Percentiles rank a stretch among this genome's conserved stretches.
These are phyloP conservation scores for Colletotrichum eremochloae DNA, from an alignment of 2,329 filamentous ascomycete genomes.

Conservation along the genomic window DNA sequence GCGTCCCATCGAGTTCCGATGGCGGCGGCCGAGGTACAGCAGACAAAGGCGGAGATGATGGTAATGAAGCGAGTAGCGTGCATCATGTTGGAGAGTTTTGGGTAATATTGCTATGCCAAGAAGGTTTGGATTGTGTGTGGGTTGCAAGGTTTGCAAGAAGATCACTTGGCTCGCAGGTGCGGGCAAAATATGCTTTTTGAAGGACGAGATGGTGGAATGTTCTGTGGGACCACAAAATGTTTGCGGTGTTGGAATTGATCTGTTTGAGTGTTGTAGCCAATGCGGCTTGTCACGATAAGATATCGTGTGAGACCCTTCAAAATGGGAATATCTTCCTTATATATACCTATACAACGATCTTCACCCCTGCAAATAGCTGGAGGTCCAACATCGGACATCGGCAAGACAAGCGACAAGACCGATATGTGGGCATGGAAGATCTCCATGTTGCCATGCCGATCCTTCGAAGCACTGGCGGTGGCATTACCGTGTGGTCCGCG, in stretches of 20 bases:
- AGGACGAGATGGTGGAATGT: slow-evolving; percentile 10
- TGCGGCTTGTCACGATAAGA: neutral
- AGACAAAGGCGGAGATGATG: neutral
- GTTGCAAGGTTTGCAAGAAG: neutral
- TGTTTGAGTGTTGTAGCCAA: neutral
- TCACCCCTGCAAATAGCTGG: neutral
- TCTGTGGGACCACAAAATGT: neutral
- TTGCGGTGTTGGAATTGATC: neutral
- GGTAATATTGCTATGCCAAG: neutral
- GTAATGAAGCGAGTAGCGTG: slow-evolving; percentile 6
- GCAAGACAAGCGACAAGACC: slow-evolving; percentile 7
- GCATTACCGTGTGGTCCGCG: neutral
- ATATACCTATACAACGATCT: neutral
- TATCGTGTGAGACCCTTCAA: neutral
- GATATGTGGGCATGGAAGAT: slow-evolving; percentile 8
- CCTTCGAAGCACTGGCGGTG: slow-evolving; percentile 5
- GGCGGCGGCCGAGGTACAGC: slow-evolving; percentile 26
- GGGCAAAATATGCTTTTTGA: slow-evolving; percentile 7
- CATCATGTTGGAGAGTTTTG: slow-evolving; percentile 21
- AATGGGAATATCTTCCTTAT: neutral
- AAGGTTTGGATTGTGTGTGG: neutral
- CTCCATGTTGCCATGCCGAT: slow-evolving; percentile 12
- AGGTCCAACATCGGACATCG: neutral
- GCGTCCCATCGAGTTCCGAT: neutral
- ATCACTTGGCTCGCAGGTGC: neutral